Evolutionary conservation across 306 rosid genomes (phyloP), one percentile per base, ranked within the genome.

Genomic region (Sophora flavescens): DNA sequence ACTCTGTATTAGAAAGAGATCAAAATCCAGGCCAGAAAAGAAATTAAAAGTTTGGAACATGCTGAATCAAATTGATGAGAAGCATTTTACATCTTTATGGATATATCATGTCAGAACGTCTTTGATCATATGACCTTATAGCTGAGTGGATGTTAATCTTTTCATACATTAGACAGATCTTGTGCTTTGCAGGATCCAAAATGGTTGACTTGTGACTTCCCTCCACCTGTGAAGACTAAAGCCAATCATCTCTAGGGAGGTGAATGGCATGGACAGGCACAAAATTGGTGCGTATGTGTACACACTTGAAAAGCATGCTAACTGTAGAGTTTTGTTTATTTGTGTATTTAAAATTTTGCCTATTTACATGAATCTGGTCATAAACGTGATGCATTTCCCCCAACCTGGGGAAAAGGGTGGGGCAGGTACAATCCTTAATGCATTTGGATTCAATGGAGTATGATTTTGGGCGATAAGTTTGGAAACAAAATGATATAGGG

Each of bases 181-280:
- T 80, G 64, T 78, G 54, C 58, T 62, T 74, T 74, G 47, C 93
- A 91, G 98, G 95, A 92, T 78, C 92, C 91, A n/a, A 80, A 86
- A 66, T 94, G 98, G 98, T 74, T 94, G 85, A 92, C 98, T 18
- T 90, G 92, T 68, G 98, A 94, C 84, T 94, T 94, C 68, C 98
- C 98, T 73, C 90, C 98, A 51, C 84, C 95, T 36, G 98, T 94
- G 87, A 92, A 88, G 89, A 82, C 95, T 57, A 94, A 92, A 89
- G 98, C 92, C 41, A 94, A 90, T 82, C 97, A 96, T n/a, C 92
- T 95, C 2, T 95, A 97, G 98, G 93, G 98, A 68, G 98, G 98
- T 32, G 91, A 95, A 91, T 95, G 97, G 97, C 97, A 95, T 36
- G 98, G 98, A 56, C 97, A 95, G 77, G 97, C 98, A 10, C 98